phyloP scores from a whole-genome alignment of 441 rosid species.

The Gossypium trilobum region DNA sequence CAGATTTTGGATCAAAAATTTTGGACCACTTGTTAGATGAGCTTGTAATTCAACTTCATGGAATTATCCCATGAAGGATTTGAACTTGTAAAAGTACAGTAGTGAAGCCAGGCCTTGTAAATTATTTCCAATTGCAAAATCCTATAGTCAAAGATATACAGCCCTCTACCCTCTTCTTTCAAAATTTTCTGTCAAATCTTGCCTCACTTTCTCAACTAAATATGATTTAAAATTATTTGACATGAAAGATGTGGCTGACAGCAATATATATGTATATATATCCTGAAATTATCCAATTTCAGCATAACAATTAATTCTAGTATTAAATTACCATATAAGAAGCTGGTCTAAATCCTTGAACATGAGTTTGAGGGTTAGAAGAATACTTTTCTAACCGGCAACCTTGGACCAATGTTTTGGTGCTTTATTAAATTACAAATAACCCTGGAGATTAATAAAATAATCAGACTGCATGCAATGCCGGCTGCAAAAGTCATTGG shows the following conservation, averaged over 20 bases:
- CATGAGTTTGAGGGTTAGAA: background rate
- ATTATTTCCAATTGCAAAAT: background rate
- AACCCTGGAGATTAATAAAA: background rate
- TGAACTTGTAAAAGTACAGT: constrained; percentile 14
- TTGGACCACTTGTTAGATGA: constrained; percentile 49
- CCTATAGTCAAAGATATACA: constrained; percentile 12
- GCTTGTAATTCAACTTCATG: constrained; percentile 25
- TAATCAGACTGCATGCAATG: background rate
- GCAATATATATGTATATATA: background rate
- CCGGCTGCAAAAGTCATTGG: background rate
- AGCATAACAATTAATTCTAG: background rate
- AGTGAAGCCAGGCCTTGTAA: background rate
- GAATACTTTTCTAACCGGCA: constrained; percentile 7
- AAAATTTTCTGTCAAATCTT: background rate
- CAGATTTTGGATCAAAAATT: constrained; percentile 34
- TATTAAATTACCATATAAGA: background rate
- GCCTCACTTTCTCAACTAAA: background rate
- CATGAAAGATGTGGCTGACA: constrained; percentile 3
- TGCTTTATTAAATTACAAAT: background rate
- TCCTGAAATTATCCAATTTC: background rate
- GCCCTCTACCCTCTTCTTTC: background rate
- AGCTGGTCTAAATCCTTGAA: background rate
- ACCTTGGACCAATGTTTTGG: constrained; percentile 15
- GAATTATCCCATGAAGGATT: constrained; percentile 8
- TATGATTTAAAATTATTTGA: background rate